phyloP scores from a whole-genome alignment of 129 eudicot genomes.

The Cynara cardunculus region DNA sequence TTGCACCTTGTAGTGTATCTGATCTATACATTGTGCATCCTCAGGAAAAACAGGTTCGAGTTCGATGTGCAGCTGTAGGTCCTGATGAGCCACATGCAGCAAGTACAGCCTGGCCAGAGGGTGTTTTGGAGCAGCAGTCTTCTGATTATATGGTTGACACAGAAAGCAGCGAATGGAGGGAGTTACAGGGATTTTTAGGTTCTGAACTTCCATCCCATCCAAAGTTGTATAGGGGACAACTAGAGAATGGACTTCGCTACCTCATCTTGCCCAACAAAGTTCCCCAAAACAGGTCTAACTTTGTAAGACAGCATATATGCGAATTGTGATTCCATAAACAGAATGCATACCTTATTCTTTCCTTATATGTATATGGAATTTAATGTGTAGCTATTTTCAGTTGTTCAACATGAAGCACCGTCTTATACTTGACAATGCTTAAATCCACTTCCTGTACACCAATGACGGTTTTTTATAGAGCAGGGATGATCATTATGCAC shows the following conservation, averaged over 20 bases:
- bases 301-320: neutral
- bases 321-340: too few species aligned
- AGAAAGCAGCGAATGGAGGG: conserved; percentile 43
- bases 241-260: conserved; percentile 89
- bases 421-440: neutral
- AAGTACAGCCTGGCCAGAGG: conserved; percentile 90
- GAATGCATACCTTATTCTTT: neutral
- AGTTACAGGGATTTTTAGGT: conserved; percentile 65
- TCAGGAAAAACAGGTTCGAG: conserved; percentile 48
- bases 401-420: too few species aligned
- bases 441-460: neutral
- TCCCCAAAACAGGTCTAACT: conserved; percentile 80
- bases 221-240: conserved; percentile 75
- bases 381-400: neutral
- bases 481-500: too few species aligned
- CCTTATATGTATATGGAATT: neutral
- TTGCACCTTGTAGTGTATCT: conserved; percentile 5
- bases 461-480: too few species aligned
- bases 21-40: conserved; percentile 10
- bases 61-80: conserved; percentile 77
- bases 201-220: conserved; percentile 92
- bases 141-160: conserved; percentile 47
- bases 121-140: conserved; percentile 68
- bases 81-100: conserved; percentile 99
- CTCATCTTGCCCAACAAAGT: conserved; percentile 95